Conservation (phyloP, 1,139 yeast genomes). For the Diutina ranongensis region DNA sequence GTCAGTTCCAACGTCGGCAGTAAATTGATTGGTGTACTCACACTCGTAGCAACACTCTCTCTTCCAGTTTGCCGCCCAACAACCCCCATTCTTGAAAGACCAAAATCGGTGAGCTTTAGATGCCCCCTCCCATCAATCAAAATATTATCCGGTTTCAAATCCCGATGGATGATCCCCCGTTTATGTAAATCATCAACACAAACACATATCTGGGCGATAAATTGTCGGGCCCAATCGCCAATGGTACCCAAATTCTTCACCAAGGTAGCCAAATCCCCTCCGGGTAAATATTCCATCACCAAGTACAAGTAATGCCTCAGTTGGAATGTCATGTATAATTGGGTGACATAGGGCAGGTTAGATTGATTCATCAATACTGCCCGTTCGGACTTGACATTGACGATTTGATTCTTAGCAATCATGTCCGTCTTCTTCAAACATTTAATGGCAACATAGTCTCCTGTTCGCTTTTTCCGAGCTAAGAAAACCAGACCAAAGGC, state of each 20-base stretch:
- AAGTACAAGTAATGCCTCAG: constrained; percentile 76
- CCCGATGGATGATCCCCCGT: constrained; percentile 88
- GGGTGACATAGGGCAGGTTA: constrained; percentile 90
- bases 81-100: constrained; percentile 81
- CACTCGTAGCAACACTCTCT: not conserved
- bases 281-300: constrained; percentile 94
- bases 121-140: constrained; percentile 83
- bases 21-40: not conserved
- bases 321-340: constrained; percentile 80
- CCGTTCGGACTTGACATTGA: constrained; percentile 87
- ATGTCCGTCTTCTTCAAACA: constrained; percentile 90
- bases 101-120: constrained; percentile 88
- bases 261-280: constrained; percentile 91
- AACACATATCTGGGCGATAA: constrained; percentile 80
- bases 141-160: constrained; percentile 87
- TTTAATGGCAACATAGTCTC: constrained; percentile 93
- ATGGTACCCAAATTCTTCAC: constrained; percentile 70
- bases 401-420: constrained; percentile 94
- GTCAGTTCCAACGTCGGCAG: constrained; percentile 5
- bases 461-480: constrained; percentile 73
- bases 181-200: constrained; percentile 86
- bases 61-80: constrained; percentile 53
- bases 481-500: constrained; percentile 95
- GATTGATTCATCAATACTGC: constrained; percentile 97
- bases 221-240: constrained; percentile 81